phyloP scores from a whole-genome alignment of 768 basidiomycete species.

The Tephrocybe sp. region DNA sequence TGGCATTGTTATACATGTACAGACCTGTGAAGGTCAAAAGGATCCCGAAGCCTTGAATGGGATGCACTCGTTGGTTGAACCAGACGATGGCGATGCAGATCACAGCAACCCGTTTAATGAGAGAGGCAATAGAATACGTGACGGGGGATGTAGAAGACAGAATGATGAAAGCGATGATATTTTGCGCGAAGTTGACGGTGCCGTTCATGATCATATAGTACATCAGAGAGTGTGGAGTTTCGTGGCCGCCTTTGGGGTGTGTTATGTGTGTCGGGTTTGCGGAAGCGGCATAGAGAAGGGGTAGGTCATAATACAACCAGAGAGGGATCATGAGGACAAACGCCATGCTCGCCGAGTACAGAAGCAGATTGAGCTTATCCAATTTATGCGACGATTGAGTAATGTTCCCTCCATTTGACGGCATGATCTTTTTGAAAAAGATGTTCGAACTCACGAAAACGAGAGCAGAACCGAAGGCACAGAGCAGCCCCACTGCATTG shows the following conservation, averaged over 20 bases:
- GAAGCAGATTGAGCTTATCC: constrained; percentile 94
- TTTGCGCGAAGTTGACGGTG: constrained; percentile 94
- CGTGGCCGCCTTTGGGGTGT: constrained; percentile 46
- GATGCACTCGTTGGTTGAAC: constrained; percentile 88
- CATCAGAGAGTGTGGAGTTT: constrained; percentile 59
- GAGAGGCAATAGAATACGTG: constrained; percentile 97
- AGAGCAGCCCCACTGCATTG: constrained; percentile 83
- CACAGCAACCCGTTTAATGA: constrained; percentile 96
- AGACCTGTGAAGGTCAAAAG: constrained; percentile 85
- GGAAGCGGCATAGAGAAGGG: constrained; percentile 53
- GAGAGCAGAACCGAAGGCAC: constrained; percentile 94
- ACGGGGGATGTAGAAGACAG: constrained; percentile 96
- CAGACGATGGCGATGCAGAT: constrained; percentile 97
- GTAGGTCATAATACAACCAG: constrained; percentile 89
- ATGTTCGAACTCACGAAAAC: constrained; percentile 99
- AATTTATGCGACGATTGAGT: constrained; percentile 66
- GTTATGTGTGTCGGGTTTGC: constrained; percentile 39
- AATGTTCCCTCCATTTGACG: constrained; percentile 48
- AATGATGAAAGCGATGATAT: constrained; percentile 96
- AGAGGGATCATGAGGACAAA: constrained; percentile 96
- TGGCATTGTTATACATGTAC: constrained; percentile 96
- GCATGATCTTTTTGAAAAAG: constrained; percentile 99
- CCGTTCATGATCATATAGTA: constrained; percentile 94
- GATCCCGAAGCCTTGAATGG: constrained; percentile 88
- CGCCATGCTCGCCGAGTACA: constrained; percentile 93